A percentile compares a stretch with the other conserved stretches of the same genome.
These are phyloP conservation scores for Monosporozyma siamensis DNA, from an alignment of 805 yeast genomes.

Conservation along the genomic window DNA sequence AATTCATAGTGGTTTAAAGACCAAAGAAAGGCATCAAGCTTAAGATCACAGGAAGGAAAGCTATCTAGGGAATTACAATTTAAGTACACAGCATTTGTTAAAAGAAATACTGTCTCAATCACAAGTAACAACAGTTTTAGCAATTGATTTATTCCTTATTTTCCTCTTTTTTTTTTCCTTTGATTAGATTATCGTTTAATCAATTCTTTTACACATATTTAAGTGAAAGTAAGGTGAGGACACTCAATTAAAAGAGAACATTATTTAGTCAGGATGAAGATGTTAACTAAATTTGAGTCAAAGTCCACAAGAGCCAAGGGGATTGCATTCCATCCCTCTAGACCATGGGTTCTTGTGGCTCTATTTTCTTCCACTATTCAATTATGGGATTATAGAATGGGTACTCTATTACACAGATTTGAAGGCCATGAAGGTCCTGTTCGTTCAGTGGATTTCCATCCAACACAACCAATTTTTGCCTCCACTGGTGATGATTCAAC, in stretches of 20 bases:
- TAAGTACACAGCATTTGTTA: too few relatives aligned
- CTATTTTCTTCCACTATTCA: constrained; percentile 97
- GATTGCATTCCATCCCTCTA: constrained; percentile 85
- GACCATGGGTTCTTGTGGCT: constrained; percentile 95
- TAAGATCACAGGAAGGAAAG: neutral
- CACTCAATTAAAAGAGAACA: too few relatives aligned
- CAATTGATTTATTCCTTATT: too few relatives aligned
- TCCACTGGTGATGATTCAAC: constrained; percentile 97
- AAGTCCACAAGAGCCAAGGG: constrained; percentile 97
- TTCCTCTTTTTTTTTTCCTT: neutral
- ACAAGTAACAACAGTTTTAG: too few relatives aligned
- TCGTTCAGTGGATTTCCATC: constrained; percentile 90
- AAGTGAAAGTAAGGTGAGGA: too few relatives aligned
- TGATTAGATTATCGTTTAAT: too few relatives aligned
- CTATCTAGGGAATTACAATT: too few relatives aligned
- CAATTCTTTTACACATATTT: too few relatives aligned
- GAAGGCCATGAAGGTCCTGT: constrained; percentile 99
- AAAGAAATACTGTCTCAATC: too few relatives aligned
- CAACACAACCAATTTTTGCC: constrained; percentile 93
- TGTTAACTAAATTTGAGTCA: constrained; percentile 88
- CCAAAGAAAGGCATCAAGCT: neutral
- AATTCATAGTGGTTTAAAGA: neutral
- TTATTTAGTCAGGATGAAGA: constrained; percentile 76
- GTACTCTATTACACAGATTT: constrained; percentile 88
- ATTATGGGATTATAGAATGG: constrained; percentile 99